Evolutionary conservation across 2,329 filamentous ascomycete species (phyloP).

Genomic region (Ceratocystis destructans): DNA sequence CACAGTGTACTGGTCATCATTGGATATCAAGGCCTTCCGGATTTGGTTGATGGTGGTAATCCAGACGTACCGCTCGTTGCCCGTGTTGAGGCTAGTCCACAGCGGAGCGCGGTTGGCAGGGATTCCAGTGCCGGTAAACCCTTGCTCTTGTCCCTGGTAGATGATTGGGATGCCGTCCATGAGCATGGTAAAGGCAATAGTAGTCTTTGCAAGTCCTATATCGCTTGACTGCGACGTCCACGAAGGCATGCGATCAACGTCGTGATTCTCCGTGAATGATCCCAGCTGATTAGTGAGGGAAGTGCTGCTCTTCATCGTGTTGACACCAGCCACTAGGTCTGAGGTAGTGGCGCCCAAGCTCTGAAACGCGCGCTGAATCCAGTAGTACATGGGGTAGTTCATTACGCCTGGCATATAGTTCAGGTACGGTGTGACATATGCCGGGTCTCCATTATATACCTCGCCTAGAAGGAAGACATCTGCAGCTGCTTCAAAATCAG

Average conservation of each 20-base stretch:
- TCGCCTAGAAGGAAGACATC: slow-evolving; percentile 53
- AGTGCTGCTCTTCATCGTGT: slow-evolving; percentile 43
- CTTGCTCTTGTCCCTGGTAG: slow-evolving; percentile 49
- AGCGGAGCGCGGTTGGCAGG: slow-evolving; percentile 25
- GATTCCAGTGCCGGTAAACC: slow-evolving; percentile 37
- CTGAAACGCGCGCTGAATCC: slow-evolving; percentile 19
- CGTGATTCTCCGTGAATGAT: slow-evolving; percentile 51
- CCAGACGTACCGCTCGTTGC: slow-evolving; percentile 17
- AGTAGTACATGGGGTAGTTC: slow-evolving; percentile 26
- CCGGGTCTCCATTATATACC: slow-evolving; percentile 40
- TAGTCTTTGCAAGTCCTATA: slow-evolving; percentile 40
- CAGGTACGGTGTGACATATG: slow-evolving; percentile 42
- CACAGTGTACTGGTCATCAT: slow-evolving; percentile 15
- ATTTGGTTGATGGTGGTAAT: slow-evolving; percentile 18
- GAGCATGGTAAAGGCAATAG: slow-evolving; percentile 21
- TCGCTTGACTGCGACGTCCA: slow-evolving; percentile 30
- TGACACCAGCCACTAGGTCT: slow-evolving; percentile 48
- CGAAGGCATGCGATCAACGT: slow-evolving; percentile 42
- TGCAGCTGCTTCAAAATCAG: slow-evolving; percentile 41
- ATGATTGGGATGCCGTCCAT: slow-evolving; percentile 42
- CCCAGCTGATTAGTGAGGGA: slow-evolving; percentile 33
- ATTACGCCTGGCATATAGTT: slow-evolving; percentile 38
- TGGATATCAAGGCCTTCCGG: slow-evolving; percentile 15
- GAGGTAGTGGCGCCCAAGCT: slow-evolving; percentile 18
- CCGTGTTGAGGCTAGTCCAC: slow-evolving; percentile 18